Percentiles rank a stretch among this genome's conserved stretches.
Conservation (phyloP, 306 rosid genomes). For the Prunus dulcis region DNA sequence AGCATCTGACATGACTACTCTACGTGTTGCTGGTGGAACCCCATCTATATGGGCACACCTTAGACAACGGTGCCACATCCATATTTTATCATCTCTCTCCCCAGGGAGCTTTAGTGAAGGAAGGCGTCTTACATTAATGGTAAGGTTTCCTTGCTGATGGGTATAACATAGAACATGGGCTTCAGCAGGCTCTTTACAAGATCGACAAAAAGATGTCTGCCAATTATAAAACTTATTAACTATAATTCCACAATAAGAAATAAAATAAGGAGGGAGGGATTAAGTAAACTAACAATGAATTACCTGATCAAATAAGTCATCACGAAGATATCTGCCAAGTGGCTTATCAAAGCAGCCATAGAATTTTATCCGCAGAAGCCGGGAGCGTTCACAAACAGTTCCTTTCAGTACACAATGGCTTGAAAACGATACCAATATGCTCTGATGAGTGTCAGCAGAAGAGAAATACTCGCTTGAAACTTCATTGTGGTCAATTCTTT, state of each 20-base stretch:
- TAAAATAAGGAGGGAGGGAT: neutral
- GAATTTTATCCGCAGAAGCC: constrained; percentile 87
- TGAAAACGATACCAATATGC: constrained; percentile 93
- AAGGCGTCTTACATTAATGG: constrained; percentile 80
- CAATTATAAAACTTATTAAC: constrained; percentile 14
- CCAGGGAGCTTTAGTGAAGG: constrained; percentile 81
- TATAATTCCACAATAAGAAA: constrained; percentile 14
- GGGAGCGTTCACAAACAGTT: constrained; percentile 81
- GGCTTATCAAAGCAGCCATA: constrained; percentile 95
- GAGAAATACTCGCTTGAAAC: constrained; percentile 78
- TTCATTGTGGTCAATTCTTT: constrained; percentile 54
- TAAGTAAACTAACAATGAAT: neutral
- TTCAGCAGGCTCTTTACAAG: constrained; percentile 77
- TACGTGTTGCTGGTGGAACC: constrained; percentile 95
- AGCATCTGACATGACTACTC: constrained; percentile 97
- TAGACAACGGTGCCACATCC: constrained; percentile 99
- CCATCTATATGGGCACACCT: constrained; percentile 79
- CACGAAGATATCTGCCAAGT: constrained; percentile 87
- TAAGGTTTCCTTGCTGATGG: constrained; percentile 95
- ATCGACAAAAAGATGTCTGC: constrained; percentile 64
- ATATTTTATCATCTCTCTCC: constrained; percentile 84
- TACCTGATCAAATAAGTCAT: constrained; percentile 84
- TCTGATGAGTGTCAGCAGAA: constrained; percentile 79
- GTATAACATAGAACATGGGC: constrained; percentile 80
- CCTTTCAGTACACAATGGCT: constrained; percentile 82